Percentiles rank a stretch among this genome's conserved stretches.
These are phyloP conservation scores for Fusarium sterilihyphosum DNA, from an alignment of 2,329 filamentous ascomycete species.

Conservation along the genomic window DNA sequence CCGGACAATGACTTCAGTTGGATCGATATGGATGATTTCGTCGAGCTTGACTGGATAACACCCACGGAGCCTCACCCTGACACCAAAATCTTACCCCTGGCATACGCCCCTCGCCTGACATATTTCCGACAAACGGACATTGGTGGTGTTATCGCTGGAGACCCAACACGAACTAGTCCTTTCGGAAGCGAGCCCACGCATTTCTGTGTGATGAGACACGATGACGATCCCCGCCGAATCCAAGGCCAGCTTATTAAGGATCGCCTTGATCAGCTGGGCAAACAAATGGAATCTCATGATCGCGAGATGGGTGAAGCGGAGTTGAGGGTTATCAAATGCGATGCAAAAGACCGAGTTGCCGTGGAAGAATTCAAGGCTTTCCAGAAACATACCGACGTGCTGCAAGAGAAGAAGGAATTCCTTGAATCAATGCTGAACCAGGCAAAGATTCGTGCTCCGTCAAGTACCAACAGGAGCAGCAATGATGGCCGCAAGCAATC, in stretches of 20 bases:
- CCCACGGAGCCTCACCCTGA: conserved; percentile 90
- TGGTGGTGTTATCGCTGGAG: conserved; percentile 79
- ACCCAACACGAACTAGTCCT: conserved; percentile 82
- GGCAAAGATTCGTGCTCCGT: conserved; percentile 53
- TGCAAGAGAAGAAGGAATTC: conserved; percentile 67
- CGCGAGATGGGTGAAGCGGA: conserved; percentile 80
- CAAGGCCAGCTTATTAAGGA: conserved; percentile 87
- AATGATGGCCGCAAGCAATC: conserved; percentile 45
- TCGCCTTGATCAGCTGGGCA: conserved; percentile 79
- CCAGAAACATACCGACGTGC: conserved; percentile 62
- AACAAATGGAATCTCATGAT: conserved; percentile 80
- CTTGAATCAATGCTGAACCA: conserved; percentile 67
- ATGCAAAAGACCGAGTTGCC: conserved; percentile 59
- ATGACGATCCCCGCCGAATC: conserved; percentile 87
- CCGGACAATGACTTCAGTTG: conserved; percentile 95
- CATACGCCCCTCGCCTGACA: conserved; percentile 92
- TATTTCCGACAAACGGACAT: conserved; percentile 98
- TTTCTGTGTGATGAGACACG: conserved; percentile 92
- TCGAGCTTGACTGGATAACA: conserved; percentile 95
- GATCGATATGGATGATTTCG: conserved; percentile 99
- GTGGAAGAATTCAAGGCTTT: conserved; percentile 70
- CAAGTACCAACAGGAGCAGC: conserved; percentile 42
- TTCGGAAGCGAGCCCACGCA: conserved; percentile 96
- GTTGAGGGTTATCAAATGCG: conserved; percentile 66
- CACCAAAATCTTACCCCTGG: conserved; percentile 92